Evolutionary conservation across 2,329 filamentous ascomycete genomes (phyloP).

Genomic region (Aspergillus sp.): DNA sequence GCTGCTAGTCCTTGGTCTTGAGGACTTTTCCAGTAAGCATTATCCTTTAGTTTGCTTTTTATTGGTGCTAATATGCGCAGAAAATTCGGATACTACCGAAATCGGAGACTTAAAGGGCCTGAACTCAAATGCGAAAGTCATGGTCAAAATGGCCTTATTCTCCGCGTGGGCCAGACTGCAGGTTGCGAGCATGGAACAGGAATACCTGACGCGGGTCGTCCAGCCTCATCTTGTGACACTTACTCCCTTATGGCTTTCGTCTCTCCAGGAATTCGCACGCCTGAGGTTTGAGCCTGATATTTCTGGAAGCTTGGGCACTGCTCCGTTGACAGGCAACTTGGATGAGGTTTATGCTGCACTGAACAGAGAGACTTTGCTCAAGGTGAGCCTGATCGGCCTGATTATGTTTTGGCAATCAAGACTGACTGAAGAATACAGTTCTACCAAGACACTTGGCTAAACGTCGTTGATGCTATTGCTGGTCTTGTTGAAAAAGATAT

Average conservation of each 20-base stretch:
- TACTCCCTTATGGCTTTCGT: constrained; percentile 89
- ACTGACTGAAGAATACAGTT: constrained; percentile 44
- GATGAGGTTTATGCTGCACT: constrained; percentile 92
- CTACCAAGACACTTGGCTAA: constrained; percentile 95
- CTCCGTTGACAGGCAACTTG: constrained; percentile 72
- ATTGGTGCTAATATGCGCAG: constrained; percentile 21
- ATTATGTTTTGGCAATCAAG: background rate
- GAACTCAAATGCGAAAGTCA: constrained; percentile 91
- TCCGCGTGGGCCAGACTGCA: constrained; percentile 96
- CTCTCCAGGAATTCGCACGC: constrained; percentile 84
- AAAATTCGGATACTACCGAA: constrained; percentile 66
- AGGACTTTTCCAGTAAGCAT: constrained; percentile 71
- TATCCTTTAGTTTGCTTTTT: background rate
- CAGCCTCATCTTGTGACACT: constrained; percentile 83
- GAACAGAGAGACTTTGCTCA: constrained; percentile 84
- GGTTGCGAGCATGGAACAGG: constrained; percentile 86
- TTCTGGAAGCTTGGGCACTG: constrained; percentile 76
- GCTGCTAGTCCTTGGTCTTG: constrained; percentile 78
- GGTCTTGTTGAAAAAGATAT: constrained; percentile 96
- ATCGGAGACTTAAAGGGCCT: constrained; percentile 90
- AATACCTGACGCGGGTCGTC: constrained; percentile 78
- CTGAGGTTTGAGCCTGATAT: constrained; percentile 95
- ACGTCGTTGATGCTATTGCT: constrained; percentile 92
- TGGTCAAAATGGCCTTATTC: constrained; percentile 97
- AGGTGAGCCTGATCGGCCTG: constrained; percentile 33